These are phyloP conservation scores for Clarireedia hainanense DNA, from an alignment of 2,329 filamentous ascomycete genomes.

Conservation along the genomic window DNA sequence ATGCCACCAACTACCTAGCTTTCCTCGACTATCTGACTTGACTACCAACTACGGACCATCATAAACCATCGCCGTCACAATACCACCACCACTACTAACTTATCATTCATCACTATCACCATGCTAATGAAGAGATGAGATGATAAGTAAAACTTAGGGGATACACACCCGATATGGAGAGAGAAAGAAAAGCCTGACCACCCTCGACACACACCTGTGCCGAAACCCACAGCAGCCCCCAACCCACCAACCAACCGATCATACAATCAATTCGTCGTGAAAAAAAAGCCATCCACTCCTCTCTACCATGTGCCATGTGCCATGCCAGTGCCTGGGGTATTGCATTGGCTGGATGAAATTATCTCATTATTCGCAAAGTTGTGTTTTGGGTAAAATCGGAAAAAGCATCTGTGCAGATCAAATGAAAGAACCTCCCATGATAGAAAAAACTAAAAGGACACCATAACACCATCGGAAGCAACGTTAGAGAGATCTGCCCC, in stretches of 20 bases:
- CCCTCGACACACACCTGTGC: not conserved
- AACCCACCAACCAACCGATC: not conserved
- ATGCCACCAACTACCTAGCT: not conserved
- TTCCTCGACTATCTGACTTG: too few species aligned
- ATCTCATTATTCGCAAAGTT: constrained; percentile 21
- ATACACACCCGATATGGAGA: not conserved
- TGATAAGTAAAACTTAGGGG: not conserved
- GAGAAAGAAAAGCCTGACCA: constrained; percentile 4
- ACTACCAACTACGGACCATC: not conserved
- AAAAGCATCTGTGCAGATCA: constrained; percentile 4
- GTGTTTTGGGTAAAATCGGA: constrained; percentile 8
- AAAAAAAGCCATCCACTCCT: not conserved
- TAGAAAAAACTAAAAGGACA: constrained; percentile 12
- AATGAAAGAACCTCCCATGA: not conserved
- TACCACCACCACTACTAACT: not conserved
- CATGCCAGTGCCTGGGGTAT: constrained; percentile 1
- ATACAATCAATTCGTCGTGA: not conserved
- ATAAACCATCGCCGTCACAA: too few species aligned
- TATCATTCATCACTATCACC: not conserved
- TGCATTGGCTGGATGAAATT: constrained; percentile 15
- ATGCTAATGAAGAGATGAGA: constrained; percentile 1
- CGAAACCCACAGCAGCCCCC: not conserved
- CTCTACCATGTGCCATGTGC: constrained; percentile 1
- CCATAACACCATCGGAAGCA: constrained; percentile 26
- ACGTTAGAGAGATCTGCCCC: constrained; percentile 20